Evolutionary conservation across 129 eudicot species (phyloP), one percentile per base, ranked within the genome.

Genomic region (Lactuca sativa): DNA sequence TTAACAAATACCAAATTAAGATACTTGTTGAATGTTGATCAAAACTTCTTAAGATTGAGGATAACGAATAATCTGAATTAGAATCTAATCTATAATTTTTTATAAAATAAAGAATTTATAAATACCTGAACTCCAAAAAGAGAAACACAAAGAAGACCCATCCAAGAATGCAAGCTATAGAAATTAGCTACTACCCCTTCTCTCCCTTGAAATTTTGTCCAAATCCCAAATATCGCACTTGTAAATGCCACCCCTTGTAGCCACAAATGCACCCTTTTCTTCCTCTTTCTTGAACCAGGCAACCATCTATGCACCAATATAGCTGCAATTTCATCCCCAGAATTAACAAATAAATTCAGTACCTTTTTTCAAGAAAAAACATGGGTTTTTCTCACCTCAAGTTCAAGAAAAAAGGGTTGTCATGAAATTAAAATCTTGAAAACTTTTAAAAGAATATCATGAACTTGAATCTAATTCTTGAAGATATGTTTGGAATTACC

Each of bases 241-340:
- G 74, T 82, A 88, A 92, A 81, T 77, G 98, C 98, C 80, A 92
- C 68, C 0, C 95, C 98, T 92, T 92, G 98, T 32, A 92, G 84
- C 71, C 88, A 80, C 73, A 92, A 75, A 74, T 92, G 98, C 73
- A 78, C 95, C 69, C 86, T 66, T 79, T 84, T 92, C 87, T 89
- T 92, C 82, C 68, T 62, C 59, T 89, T 82, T 77, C 93, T 84
- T 64, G 97, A 88, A 67, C 96, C 95, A 47, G 91, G 93, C 74
- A 91, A 80, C 96, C 96, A 91, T 86, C 90, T 86, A 69, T 92
- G 88, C 79, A 92, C 91, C 81, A 92, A 79, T 68, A 92, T 92
- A 31, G 98, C 96, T 92, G 60, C 69, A 56, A 69, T 18, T 16
- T 25, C 49, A 32, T 13, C n/a, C 51, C 3, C 32, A 40, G 33